Base-by-base conservation (phyloP, 1,284 basidiomycete species). In the Fistulinella cinereoalba region DNA sequence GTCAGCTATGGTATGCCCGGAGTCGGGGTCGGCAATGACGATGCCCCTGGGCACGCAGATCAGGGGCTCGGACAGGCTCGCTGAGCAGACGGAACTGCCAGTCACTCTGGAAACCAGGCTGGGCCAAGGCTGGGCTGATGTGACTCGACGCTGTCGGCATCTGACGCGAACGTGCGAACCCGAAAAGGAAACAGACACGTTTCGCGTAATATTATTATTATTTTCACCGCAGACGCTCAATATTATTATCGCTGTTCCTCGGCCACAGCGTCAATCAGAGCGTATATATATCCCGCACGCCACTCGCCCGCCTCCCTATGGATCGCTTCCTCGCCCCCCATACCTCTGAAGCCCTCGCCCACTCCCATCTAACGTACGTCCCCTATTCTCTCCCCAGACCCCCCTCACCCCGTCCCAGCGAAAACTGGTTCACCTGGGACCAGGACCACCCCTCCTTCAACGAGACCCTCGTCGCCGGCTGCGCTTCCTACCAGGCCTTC, bases 251-350 rank as follows among this genome's bases (percentile, higher is more conserved):
- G n/a, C n/a, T n/a, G n/a, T n/a, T n/a, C n/a, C n/a, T n/a, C n/a
- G n/a, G n/a, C 33, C 10, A 21, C 42, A 19, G 52, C 58, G 50
- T 29, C 29, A 55, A 56, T 59, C 56, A 40, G 13, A 40, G 23
- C 36, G 23, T 15, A 16, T 19, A n/a, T 27, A 29, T 49, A 57
- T 56, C 13, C 18, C 18, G 12, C 43, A 11, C 24, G 1, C n/a
- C n/a, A 1, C 6, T 16, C 24, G 25, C 44, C 46, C 49, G 10
- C 2, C 11, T 38, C 29, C 11, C n/a, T 23, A 56, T 89, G 79
- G 83, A 87, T 56, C 78, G 78, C 56, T 83, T 87, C 65, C 76
- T 88, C 43, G 78, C 83, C 12, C 83, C 85, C 15, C 73, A 85
- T 48, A 80, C 84, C 23, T 81, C 80, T 43, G 87, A 90, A 65